Percentiles rank a stretch among this genome's conserved stretches.
phyloP scores from a whole-genome alignment of 306 rosid species.

The Prunus mira region DNA sequence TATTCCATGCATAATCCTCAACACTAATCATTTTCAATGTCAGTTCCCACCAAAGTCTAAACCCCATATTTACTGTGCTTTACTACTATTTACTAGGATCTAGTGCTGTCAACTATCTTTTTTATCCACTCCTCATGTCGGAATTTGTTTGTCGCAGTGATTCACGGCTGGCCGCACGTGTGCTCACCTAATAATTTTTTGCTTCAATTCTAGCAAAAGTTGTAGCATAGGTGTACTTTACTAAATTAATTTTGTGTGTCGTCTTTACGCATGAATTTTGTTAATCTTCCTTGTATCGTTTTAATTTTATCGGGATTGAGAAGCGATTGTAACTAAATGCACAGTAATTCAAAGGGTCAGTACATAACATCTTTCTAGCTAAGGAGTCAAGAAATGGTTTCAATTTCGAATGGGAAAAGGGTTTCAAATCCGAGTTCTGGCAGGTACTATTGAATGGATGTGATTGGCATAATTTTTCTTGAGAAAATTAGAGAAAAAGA shows the following conservation, averaged over 20 bases:
- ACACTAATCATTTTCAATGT: conserved; percentile 18
- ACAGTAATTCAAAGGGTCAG: neutral
- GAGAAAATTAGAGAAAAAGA: neutral
- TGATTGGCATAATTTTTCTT: neutral
- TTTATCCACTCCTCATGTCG: conserved; percentile 1
- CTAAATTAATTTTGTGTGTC: no score
- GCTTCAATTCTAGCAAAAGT: neutral
- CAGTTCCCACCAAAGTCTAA: conserved; percentile 1
- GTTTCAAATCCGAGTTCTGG: neutral
- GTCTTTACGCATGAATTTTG: no score
- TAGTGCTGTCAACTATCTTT: neutral
- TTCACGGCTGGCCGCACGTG: conserved; percentile 24
- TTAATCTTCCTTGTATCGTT: no score
- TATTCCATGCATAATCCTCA: conserved; percentile 10
- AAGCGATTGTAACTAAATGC: neutral
- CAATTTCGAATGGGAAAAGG: neutral
- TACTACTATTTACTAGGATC: neutral
- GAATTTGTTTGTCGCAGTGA: conserved; percentile 11
- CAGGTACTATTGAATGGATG: neutral
- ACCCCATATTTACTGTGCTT: neutral
- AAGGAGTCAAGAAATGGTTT: neutral
- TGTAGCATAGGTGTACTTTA: neutral
- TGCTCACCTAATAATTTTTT: neutral
- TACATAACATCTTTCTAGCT: neutral
- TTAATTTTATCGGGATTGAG: no score